Evolutionary conservation across 257 asterid genomes (phyloP).

Genomic region (Primulina huaijiensis): DNA sequence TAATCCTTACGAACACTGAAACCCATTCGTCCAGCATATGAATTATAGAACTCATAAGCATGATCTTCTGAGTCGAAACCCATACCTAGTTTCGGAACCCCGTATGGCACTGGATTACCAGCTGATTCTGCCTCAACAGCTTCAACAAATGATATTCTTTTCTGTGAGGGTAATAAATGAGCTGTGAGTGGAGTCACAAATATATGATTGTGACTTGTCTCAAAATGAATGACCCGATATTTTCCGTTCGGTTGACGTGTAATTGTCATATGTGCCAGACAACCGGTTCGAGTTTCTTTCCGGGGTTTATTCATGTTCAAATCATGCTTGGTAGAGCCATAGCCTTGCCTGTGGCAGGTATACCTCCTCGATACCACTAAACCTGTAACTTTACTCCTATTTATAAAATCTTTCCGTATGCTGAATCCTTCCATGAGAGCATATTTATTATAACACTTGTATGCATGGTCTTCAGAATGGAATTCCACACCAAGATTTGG

Average conservation of each 20-base stretch:
- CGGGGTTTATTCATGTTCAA: slow-evolving; percentile 36
- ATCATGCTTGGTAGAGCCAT: slow-evolving; percentile 43
- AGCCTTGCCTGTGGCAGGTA: slow-evolving; percentile 65
- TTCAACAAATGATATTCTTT: slow-evolving; percentile 59
- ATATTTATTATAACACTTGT: slow-evolving; percentile 49
- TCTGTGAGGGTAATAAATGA: slow-evolving; percentile 63
- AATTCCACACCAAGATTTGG: slow-evolving; percentile 57
- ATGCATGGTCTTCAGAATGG: slow-evolving; percentile 56
- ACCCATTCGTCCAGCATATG: slow-evolving; percentile 51
- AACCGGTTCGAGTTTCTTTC: slow-evolving; percentile 56
- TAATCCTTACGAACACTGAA: slow-evolving; percentile 58
- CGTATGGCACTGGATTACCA: slow-evolving; percentile 34
- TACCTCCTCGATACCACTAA: slow-evolving; percentile 59
- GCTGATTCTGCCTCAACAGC: slow-evolving; percentile 50
- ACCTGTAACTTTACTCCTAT: slow-evolving; percentile 53
- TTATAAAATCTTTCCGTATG: slow-evolving; percentile 60
- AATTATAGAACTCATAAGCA: slow-evolving; percentile 58
- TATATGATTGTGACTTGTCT: slow-evolving; percentile 54
- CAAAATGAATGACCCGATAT: slow-evolving; percentile 54
- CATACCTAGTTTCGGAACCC: slow-evolving; percentile 64
- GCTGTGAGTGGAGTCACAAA: slow-evolving; percentile 55
- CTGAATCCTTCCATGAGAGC: slow-evolving; percentile 65
- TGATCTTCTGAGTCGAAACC: slow-evolving; percentile 55
- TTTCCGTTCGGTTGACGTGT: slow-evolving; percentile 56
- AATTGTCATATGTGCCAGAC: slow-evolving; percentile 61